Percentiles rank a stretch among this genome's conserved stretches.
Conservation (phyloP, 176 grass and related monocot genomes). For the Phoenix dactylifera region DNA sequence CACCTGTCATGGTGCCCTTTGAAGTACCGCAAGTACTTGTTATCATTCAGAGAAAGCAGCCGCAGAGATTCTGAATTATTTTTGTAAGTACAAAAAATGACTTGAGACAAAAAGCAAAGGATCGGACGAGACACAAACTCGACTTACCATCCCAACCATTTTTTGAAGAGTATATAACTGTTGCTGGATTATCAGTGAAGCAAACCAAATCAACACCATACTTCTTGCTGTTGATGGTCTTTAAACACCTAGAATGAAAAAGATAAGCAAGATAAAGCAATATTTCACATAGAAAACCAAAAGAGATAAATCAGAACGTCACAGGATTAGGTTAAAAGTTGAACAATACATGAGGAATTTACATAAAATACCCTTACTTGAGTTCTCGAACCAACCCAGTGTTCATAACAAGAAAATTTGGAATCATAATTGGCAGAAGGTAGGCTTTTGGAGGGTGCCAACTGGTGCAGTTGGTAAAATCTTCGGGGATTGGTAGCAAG, state of each 20-base stretch:
- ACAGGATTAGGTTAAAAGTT: too few relatives aligned
- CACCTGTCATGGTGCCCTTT: conserved; percentile 98
- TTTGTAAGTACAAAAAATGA: neutral
- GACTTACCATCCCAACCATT: conserved; percentile 99
- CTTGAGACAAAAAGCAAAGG: conserved; percentile 19
- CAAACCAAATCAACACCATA: conserved; percentile 92
- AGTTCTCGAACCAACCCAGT: too few relatives aligned
- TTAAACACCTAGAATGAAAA: conserved; percentile 59
- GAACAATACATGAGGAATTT: too few relatives aligned
- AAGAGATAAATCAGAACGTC: too few relatives aligned
- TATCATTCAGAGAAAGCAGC: conserved; percentile 85
- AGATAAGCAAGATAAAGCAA: neutral
- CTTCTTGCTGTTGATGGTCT: conserved; percentile 99
- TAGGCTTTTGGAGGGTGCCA: too few relatives aligned
- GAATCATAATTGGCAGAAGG: too few relatives aligned
- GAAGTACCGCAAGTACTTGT: conserved; percentile 90
- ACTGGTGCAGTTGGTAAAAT: too few relatives aligned
- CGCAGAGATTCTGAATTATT: conserved; percentile 74
- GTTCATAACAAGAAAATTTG: too few relatives aligned
- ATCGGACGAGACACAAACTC: conserved; percentile 9
- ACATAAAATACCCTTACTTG: too few relatives aligned
- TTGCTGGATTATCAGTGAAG: conserved; percentile 80
- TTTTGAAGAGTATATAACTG: conserved; percentile 95
- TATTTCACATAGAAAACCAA: neutral
- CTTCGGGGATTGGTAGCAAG: too few relatives aligned